Evolutionary conservation across 352 stramenopile genomes (phyloP), one percentile per base, ranked within the genome.

Genomic region (Globisporangium alternatum): DNA sequence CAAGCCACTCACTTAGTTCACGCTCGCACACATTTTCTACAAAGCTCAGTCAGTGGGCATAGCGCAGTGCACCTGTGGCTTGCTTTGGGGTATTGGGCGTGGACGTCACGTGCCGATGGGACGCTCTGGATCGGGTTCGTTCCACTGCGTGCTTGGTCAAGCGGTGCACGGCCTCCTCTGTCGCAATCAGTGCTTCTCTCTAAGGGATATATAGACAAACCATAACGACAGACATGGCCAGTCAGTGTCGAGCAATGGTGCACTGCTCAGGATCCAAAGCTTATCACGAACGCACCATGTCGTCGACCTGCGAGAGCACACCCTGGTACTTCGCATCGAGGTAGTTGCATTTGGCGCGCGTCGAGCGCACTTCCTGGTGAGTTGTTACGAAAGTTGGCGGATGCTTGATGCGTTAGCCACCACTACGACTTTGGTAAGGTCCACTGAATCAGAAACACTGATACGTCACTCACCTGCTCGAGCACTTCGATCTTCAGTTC

Each of bases 401-500:
- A 48, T 7, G 37, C 30, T 30, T 30, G 17, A 15, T 15, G 37
- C 37, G 9, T 43, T 13, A 43, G 37, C 15, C 37, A 17, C 10
- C 2, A 28, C 25, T 28, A 28, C 25, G 25, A 28, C 25, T 28
- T 28, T 2, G 25, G 25, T 28, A 28, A 28, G 25, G 25, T 28
- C 25, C 25, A 28, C 25, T 28, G 25, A 28, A 28, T 28, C 25
- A 28, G 25, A 28, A 28, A 28, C 25, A 28, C 25, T 28, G 25
- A 2, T 28, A 28, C 6, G 8, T 51, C 13, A 17, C 33, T 41
- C 5, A 70, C 64, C 49, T 70, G 58, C 22, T 77, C 69, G 28
- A 80, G 43, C 56, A 78, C 66, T 7, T 74, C 67, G 39, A 82
- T 72, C 64, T 74, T 73, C n/a, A 79, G 47, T 15, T 80, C 74